A percentile compares a stretch with the other conserved stretches of the same genome.
Evolutionary conservation across 2,329 filamentous ascomycete genomes (phyloP).

Genomic region (Neurospora sp.): DNA sequence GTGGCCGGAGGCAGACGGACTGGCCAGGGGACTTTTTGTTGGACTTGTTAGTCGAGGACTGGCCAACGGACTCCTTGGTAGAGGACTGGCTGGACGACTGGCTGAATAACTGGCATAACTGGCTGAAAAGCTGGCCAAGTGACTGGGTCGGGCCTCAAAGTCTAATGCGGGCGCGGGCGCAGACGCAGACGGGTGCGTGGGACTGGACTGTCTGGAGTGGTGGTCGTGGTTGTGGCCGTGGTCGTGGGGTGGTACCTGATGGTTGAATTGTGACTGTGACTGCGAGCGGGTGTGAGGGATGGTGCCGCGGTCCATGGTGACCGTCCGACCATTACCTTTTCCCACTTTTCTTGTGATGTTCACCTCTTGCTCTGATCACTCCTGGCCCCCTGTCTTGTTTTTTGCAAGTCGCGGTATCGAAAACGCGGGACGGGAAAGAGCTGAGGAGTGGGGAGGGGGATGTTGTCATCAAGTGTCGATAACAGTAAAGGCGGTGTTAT

Average conservation of each 20-base stretch:
- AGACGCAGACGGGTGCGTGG: not conserved
- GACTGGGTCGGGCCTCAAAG: slow-evolving; percentile 7
- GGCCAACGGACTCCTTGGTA: not conserved
- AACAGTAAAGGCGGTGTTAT: not conserved
- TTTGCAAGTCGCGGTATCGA: not conserved
- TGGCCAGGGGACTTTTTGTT: not conserved
- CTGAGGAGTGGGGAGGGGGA: not conserved
- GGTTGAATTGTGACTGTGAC: slow-evolving; percentile 2
- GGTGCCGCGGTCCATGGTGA: slow-evolving; percentile 19
- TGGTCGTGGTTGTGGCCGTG: not conserved
- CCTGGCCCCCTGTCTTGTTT: not conserved
- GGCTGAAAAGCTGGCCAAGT: not conserved
- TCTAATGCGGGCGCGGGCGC: not conserved
- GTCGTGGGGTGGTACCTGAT: not conserved
- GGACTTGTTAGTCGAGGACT: not conserved
- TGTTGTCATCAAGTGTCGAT: not conserved
- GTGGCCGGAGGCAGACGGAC: not conserved
- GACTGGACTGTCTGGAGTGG: not conserved
- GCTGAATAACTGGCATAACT: not conserved
- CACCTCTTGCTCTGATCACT: not conserved
- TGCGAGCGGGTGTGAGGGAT: slow-evolving; percentile 1
- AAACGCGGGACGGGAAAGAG: not conserved
- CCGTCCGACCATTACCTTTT: slow-evolving; percentile 13
- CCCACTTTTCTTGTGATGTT: not conserved
- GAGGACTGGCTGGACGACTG: not conserved